Evolutionary conservation across 257 asterid genomes (phyloP).

Genomic region (Scutellaria galericulata): DNA sequence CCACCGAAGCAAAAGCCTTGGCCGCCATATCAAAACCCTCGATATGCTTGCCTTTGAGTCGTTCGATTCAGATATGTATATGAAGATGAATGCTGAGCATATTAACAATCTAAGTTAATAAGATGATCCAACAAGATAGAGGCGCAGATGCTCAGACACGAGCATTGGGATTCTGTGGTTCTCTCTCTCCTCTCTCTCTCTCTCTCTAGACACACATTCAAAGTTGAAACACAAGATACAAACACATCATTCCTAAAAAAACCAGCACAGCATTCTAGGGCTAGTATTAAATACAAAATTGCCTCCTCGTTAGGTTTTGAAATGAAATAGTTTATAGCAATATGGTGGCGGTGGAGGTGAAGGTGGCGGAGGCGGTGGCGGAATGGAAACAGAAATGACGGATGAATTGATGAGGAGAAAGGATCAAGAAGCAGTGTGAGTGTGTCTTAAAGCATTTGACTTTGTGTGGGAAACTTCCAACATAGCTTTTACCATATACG

Average conservation of each 20-base stretch:
- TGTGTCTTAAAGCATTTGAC: conserved; percentile 57
- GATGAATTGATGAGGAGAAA: conserved; percentile 33
- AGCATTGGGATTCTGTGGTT: conserved; percentile 76
- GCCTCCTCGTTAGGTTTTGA: not conserved
- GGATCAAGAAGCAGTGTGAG: not conserved
- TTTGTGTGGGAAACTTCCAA: conserved; percentile 50
- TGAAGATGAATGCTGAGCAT: conserved; percentile 1
- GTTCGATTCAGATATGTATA: not conserved
- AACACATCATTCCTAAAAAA: conserved; percentile 40
- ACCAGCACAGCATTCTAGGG: conserved; percentile 45
- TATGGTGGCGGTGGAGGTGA: not conserved
- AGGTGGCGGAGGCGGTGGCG: not conserved
- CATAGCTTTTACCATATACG: conserved; percentile 48
- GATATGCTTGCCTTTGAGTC: not conserved
- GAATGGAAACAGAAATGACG: conserved; percentile 34
- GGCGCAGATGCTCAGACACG: conserved; percentile 58
- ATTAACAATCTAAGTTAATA: not conserved
- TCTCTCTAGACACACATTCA: conserved; percentile 33
- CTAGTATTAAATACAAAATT: conserved; percentile 11
- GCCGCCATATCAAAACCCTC: conserved; percentile 47
- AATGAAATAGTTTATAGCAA: not conserved
- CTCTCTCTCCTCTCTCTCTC: conserved; percentile 25
- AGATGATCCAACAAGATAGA: conserved; percentile 70
- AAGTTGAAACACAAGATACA: conserved; percentile 29
- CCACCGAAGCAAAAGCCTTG: conserved; percentile 50